Evolutionary conservation across 768 basidiomycete genomes (phyloP).

Genomic region (Boletales sp.): DNA sequence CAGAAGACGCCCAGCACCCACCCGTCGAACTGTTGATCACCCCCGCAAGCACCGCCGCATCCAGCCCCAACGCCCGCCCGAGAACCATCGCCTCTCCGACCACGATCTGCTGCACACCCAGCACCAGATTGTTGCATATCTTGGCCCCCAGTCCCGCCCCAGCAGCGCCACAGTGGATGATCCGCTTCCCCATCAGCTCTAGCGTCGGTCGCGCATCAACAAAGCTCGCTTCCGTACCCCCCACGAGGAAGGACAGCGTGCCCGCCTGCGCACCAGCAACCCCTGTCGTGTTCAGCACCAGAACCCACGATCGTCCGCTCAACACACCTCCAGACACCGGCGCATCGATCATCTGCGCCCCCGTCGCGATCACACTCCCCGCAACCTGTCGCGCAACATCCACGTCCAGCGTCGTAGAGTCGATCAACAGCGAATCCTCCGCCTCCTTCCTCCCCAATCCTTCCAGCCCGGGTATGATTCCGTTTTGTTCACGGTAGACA

Average conservation of each 20-base stretch:
- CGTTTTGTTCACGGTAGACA: constrained; percentile 63
- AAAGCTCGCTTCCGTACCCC: constrained; percentile 64
- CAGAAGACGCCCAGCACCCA: constrained; percentile 76
- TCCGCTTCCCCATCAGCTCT: constrained; percentile 71
- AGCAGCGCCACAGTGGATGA: constrained; percentile 80
- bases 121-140: constrained; percentile 83
- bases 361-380: constrained; percentile 43
- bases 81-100: constrained; percentile 90
- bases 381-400: constrained; percentile 67
- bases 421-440: constrained; percentile 65
- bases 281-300: constrained; percentile 39
- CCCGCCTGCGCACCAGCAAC: constrained; percentile 85
- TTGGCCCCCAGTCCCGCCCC: constrained; percentile 84
- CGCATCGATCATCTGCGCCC: constrained; percentile 84
- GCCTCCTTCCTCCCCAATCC: constrained; percentile 38
- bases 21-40: constrained; percentile 88
- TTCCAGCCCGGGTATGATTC: constrained; percentile 62
- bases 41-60: constrained; percentile 69
- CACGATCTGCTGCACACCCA: constrained; percentile 79
- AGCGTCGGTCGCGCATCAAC: constrained; percentile 55
- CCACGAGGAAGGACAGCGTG: constrained; percentile 89
- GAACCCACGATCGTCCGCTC: not conserved
- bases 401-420: constrained; percentile 90
- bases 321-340: constrained; percentile 85
- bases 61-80: constrained; percentile 76